phyloP scores from a whole-genome alignment of 148 eudicot species.

The Rhododendron griersonianum region DNA sequence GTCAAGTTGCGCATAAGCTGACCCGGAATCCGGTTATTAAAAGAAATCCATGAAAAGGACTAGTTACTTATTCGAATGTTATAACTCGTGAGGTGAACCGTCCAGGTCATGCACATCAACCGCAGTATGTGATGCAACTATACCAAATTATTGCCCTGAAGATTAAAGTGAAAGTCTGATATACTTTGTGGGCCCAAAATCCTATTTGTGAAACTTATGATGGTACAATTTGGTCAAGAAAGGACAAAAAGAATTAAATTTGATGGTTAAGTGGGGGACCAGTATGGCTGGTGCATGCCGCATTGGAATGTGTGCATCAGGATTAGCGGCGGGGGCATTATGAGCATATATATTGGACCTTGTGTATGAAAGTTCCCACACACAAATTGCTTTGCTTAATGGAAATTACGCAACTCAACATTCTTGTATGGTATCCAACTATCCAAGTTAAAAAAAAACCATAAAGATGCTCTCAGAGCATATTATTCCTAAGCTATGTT shows the following conservation, averaged over 20 bases:
- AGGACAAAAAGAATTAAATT: background rate
- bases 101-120: background rate
- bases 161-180: conserved; percentile 1
- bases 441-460: background rate
- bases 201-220: background rate
- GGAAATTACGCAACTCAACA: background rate
- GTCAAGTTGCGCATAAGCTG: background rate
- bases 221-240: background rate
- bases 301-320: background rate
- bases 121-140: background rate
- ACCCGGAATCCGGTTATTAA: too few species aligned
- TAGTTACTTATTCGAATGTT: background rate
- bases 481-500: background rate
- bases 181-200: conserved; percentile 3
- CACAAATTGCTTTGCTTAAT: background rate
- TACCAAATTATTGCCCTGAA: background rate
- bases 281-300: background rate
- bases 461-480: background rate
- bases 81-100: background rate
- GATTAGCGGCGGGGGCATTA: background rate
- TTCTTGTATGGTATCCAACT: background rate
- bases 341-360: background rate
- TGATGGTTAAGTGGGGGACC: background rate
- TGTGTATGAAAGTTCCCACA: background rate
- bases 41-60: background rate